Percentiles rank a stretch among this genome's conserved stretches.
Conservation (phyloP, 345 rosid genomes). For the Raphanus raphanistrum region DNA sequence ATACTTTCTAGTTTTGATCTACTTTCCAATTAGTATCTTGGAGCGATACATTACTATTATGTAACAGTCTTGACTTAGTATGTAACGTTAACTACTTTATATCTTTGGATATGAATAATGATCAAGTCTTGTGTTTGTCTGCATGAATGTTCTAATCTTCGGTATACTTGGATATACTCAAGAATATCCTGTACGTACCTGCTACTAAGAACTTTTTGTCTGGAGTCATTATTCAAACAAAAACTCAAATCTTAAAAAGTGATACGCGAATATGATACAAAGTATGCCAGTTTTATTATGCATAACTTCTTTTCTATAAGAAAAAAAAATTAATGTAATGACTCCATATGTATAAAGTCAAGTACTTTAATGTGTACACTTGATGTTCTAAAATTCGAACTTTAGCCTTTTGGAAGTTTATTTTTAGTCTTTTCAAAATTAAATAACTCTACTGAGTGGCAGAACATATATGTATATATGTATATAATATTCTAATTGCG, state of each 20-base stretch:
- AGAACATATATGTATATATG: not conserved
- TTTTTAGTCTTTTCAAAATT: constrained; percentile 11
- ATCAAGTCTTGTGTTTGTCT: not conserved
- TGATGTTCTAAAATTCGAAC: not conserved
- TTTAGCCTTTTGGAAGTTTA: not conserved
- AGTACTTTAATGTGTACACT: constrained; percentile 2
- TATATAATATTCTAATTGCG: not conserved
- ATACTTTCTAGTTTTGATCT: not conserved
- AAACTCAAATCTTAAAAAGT: constrained; percentile 30
- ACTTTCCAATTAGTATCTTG: not conserved
- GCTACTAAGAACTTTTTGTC: constrained; percentile 11
- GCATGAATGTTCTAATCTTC: constrained; percentile 4
- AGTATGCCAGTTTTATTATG: not conserved
- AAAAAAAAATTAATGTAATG: not conserved
- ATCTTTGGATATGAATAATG: not conserved
- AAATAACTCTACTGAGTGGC: constrained; percentile 7
- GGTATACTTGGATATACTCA: constrained; percentile 23
- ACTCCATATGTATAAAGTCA: not conserved
- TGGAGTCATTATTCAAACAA: constrained; percentile 20
- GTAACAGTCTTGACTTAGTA: not conserved
- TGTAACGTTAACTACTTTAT: not conserved
- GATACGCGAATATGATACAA: constrained; percentile 28
- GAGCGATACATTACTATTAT: not conserved
- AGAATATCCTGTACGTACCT: constrained; percentile 21
- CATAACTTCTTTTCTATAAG: not conserved